Evolutionary conservation across 106 monocot species (phyloP), one percentile per base, ranked within the genome.

Genomic region (Triglochin maritima): DNA sequence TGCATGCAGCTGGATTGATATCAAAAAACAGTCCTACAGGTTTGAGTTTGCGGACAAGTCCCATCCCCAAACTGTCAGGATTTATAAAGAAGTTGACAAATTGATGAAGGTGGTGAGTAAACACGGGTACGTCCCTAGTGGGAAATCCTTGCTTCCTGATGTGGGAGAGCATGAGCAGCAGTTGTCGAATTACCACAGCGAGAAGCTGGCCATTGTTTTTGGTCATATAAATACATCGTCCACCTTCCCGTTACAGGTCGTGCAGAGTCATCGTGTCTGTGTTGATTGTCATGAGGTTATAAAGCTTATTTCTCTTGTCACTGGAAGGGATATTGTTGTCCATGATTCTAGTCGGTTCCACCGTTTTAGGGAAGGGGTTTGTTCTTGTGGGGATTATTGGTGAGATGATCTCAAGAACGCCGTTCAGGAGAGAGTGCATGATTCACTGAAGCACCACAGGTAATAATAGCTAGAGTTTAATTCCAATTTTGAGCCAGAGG

Each of bases 311-410:
- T 57, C 87, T 12, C 44, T 72, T 47, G 69, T 88, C 49, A 86
- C 86, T 0, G 72, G 78, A 17, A 79, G 87, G 78, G 81, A 90
- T 47, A 91, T 90, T 74, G 81, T 86, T 62, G 66, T 88, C 61
- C 83, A 91, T 69, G 95, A 91, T 84, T 85, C 81, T 16, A 90
- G 81, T 64, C 69, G 85, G 15, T 91, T 96, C 66, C 95, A 96
- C 78, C 85, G 91, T 79, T 96, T 96, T 63, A 85, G 69, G 74
- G 9, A 80, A 29, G 95, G 90, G 12, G 65, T 54, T 47, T 96
- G 84, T 67, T 83, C 83, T 51, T 90, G 85, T 80, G 63, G 72
- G 4, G 79, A 85, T 72, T 92, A 92, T 49, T 85, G 84, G 84
- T 88, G 73, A 55, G 55, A n/a, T 55, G 14, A 12, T 12, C 47